Evolutionary conservation across 108 stramenopile genomes (phyloP).

Genomic region (Skeletonema menzelii): DNA sequence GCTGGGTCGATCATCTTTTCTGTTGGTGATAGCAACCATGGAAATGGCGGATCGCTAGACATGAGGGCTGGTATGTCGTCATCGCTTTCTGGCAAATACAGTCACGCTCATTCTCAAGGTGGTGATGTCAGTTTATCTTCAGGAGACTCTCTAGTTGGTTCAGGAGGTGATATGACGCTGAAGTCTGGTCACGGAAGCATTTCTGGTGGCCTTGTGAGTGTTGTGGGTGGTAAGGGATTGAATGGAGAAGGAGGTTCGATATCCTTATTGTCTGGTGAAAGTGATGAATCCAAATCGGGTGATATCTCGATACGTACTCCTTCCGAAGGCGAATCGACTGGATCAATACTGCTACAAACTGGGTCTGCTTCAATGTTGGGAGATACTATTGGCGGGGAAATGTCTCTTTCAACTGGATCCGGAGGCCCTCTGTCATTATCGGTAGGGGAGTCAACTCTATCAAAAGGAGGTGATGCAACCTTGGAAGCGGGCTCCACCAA

Average conservation of each 20-base stretch:
- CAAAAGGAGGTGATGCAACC: constrained; percentile 6
- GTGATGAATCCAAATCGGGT: not conserved
- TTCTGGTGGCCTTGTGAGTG: constrained; percentile 1
- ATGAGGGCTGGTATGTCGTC: constrained; percentile 8
- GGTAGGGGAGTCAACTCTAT: constrained; percentile 3
- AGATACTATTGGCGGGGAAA: not conserved
- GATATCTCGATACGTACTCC: not conserved
- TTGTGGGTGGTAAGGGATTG: not conserved
- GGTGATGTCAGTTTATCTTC: not conserved
- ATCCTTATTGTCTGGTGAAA: not conserved
- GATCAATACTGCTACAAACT: not conserved
- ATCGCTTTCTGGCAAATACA: not conserved
- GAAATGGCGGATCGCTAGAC: constrained; percentile 1
- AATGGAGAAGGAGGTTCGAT: constrained; percentile 11
- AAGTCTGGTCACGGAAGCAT: constrained; percentile 1
- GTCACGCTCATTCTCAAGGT: not conserved
- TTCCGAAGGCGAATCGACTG: not conserved
- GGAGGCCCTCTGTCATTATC: not conserved
- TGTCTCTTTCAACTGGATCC: constrained; percentile 1
- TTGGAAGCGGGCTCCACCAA: constrained; percentile 13
- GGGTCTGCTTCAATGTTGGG: not conserved
- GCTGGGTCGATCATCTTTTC: constrained; percentile 25
- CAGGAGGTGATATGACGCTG: constrained; percentile 6
- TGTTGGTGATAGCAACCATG: constrained; percentile 13
- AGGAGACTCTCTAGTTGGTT: not conserved